Evolutionary conservation across 352 stramenopile genomes (phyloP), one percentile per base, ranked within the genome.

Genomic region (Phytopythium aichiense): DNA sequence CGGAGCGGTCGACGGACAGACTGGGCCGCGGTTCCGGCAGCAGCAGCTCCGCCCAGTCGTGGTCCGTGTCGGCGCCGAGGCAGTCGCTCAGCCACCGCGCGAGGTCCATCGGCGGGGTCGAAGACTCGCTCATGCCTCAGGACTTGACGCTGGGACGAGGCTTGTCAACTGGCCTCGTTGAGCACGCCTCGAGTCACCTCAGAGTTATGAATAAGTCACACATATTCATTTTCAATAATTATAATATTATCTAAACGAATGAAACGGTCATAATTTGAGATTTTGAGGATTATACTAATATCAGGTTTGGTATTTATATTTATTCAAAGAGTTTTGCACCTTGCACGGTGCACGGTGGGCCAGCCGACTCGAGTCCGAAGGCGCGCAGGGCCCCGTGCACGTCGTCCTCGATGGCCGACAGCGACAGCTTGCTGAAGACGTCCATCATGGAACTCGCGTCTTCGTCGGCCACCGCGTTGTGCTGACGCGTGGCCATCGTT

Each of bases 361-460:
- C 15, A 7, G 5, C 38, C 38, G 5, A 51, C 8, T 31, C n/a
- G 43, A 51, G 22, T 11, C 45, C 22, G 11, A 51, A 51, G 22
- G 7, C 18, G 45, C 22, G 45, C 22, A 51, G 45, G 9, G 45
- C 45, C 4, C n/a, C 45, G 11, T 51, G n/a, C 4, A 51, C 45
- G 45, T 51, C 45, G 9, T 51, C 45, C 45, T 51, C 45, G 22
- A 31, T 51, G 4, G 45, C 45, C n/a, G 45, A 51, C 45, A 51
- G 45, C 22, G 45, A 51, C 45, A 51, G 45, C 45, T 51, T 31
- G 45, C n/a, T 31, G 45, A 51, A 51, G 18, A 51, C 0, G 1
- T 51, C 22, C 3, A 23, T 11, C n/a, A 51, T 23, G n/a, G 45
- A 51, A 18, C 3, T 28, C 20, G 0, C 42, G 4, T 11, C 42